Base-by-base conservation (phyloP, 2,329 filamentous ascomycete genomes). In the Cladophialophora psammophila region DNA sequence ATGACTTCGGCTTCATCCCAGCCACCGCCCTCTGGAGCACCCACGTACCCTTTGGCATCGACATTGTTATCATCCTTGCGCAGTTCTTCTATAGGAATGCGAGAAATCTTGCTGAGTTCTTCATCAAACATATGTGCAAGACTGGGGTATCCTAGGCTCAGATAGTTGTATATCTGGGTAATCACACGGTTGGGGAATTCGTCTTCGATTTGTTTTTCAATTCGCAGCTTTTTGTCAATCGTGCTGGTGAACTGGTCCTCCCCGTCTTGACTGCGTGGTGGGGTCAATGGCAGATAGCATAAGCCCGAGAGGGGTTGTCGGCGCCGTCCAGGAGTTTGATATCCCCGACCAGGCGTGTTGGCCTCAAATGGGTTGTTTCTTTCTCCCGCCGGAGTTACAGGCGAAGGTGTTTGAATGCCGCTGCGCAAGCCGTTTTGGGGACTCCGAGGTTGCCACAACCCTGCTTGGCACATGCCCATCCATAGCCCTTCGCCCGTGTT, bases 131-230 rank as follows among this genome's bases (percentile, higher is more conserved):
- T 86, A 26, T 90, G 88, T 10, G 94, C 94, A 74, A 93, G 88
- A 38, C 92, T 90, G 2, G 94, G 94, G 77, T 97, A 97, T 5
- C 94, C 94, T 5, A 98, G 85, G 0, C 93, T 96, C 15, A 98
- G 85, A 78, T 98, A 98, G 78, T 98, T 97, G 84, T 96, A 98
- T 7, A 98, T 94, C 78, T 98, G 94, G 0, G 94, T 97, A 64
- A 97, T 88, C 76, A 97, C 97, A 3, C 84, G 84, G 76, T 97
- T 92, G 68, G 90, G 84, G 74, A 95, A 96, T 78, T 97, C 93
- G 36, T 80, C 77, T 34, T 84, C 79, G 50, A 88, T 83, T 10
- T 80, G 76, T 80, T 80, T 77, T 69, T 85, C 81, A 53, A 72
- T 53, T 38, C 72, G 62, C 1, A 78, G 64, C 73, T 77, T 77